Conservation (phyloP, 805 yeast genomes). For the Helenozyma baotianmanensis region DNA sequence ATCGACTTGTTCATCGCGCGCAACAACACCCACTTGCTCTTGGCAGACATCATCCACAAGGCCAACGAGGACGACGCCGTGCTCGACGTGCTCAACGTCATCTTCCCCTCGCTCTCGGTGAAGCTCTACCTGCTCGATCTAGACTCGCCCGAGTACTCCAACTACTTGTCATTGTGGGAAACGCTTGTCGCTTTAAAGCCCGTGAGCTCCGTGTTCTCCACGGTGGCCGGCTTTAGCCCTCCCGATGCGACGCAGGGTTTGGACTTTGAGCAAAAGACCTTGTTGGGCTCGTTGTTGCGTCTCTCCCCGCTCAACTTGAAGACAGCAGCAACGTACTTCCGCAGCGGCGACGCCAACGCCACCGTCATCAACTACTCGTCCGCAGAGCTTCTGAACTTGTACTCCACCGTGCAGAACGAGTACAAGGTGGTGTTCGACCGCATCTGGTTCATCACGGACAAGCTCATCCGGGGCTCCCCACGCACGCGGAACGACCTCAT, state of each 20-base stretch:
- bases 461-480: constrained; percentile 68
- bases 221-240: constrained; percentile 51
- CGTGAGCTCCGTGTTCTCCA: constrained; percentile 57
- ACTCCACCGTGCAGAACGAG: constrained; percentile 48
- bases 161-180: constrained; percentile 53
- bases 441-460: constrained; percentile 66
- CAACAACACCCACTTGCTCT: constrained; percentile 25
- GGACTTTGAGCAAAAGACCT: constrained; percentile 54
- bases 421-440: constrained; percentile 55
- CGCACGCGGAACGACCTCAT: constrained; percentile 61
- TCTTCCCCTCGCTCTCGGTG: constrained; percentile 43
- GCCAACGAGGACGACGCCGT: constrained; percentile 65
- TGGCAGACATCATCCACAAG: constrained; percentile 52
- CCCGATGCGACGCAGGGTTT: constrained; percentile 40
- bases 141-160: constrained; percentile 48
- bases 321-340: constrained; percentile 45
- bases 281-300: constrained; percentile 73
- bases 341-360: constrained; percentile 17
- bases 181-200: constrained; percentile 53
- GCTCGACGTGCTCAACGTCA: constrained; percentile 52
- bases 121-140: constrained; percentile 38
- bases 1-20: constrained; percentile 22
- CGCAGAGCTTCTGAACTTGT: constrained; percentile 46
- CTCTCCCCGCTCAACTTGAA: constrained; percentile 66
- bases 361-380: constrained; percentile 37